A percentile compares a stretch with the other conserved stretches of the same genome.
phyloP scores from a whole-genome alignment of 257 asterid genomes.

The Petunia axillaris region DNA sequence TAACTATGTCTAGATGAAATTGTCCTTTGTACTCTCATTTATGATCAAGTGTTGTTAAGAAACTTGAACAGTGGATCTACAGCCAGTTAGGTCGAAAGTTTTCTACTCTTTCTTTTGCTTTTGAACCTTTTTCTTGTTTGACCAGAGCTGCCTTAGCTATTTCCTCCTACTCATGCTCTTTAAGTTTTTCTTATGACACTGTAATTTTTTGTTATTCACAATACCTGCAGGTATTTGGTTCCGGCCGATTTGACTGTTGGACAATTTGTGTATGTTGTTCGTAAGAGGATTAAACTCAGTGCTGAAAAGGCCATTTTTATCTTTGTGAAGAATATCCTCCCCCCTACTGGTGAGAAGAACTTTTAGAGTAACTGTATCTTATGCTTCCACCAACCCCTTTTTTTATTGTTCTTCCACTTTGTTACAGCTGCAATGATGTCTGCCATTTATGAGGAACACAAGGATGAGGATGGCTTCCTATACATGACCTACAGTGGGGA shows the following conservation, averaged over 20 bases:
- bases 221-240: slow-evolving; percentile 73
- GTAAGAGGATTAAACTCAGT: slow-evolving; percentile 95
- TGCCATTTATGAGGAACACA: slow-evolving; percentile 58
- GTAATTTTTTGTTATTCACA: background rate
- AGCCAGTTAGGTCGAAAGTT: background rate
- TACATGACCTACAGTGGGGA: slow-evolving; percentile 69
- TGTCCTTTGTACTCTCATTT: background rate
- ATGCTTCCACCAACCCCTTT: no score
- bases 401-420: background rate
- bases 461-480: slow-evolving; percentile 63
- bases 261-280: slow-evolving; percentile 95
- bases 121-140: background rate
- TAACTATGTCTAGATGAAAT: background rate
- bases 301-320: slow-evolving; percentile 98
- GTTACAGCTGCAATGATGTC: slow-evolving; percentile 67
- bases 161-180: background rate
- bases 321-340: slow-evolving; percentile 92
- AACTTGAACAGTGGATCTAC: background rate
- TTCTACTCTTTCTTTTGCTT: background rate
- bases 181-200: background rate
- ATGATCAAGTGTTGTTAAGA: background rate
- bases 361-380: background rate
- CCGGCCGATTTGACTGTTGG: slow-evolving; percentile 99
- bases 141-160: background rate
- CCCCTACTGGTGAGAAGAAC: slow-evolving; percentile 82